Evolutionary conservation across 116 monocot genomes (phyloP).

Genomic region (Zostera marina): DNA sequence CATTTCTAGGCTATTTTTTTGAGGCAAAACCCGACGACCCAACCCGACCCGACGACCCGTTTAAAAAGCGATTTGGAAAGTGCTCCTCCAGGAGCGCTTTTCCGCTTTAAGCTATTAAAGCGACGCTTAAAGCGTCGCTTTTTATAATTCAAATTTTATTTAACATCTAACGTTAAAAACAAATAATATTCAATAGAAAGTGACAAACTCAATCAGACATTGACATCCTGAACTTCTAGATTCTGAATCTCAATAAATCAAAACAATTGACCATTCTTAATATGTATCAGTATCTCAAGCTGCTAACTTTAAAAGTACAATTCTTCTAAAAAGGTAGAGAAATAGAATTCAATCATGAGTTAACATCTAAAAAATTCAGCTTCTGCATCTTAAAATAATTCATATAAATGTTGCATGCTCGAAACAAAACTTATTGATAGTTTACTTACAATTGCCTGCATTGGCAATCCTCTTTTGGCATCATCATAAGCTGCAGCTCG

Average conservation of each 20-base stretch:
- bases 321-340: neutral
- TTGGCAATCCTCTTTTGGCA: constrained; percentile 44
- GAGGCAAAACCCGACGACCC: too few species aligned
- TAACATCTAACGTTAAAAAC: too few species aligned
- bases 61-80: too few species aligned
- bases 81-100: too few species aligned
- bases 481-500: constrained; percentile 83
- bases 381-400: neutral
- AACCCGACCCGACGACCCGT: too few species aligned
- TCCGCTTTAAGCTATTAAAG: too few species aligned
- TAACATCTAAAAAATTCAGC: neutral
- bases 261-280: too few species aligned
- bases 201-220: neutral
- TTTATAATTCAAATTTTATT: too few species aligned
- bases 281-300: neutral
- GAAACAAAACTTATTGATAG: neutral
- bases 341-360: neutral
- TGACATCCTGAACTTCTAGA: too few species aligned
- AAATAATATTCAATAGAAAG: neutral
- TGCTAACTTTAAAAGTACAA: neutral
- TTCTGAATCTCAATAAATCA: too few species aligned
- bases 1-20: too few species aligned
- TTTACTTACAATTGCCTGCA: constrained; percentile 77
- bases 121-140: too few species aligned
- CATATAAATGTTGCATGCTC: neutral